phyloP scores from a whole-genome alignment of 2,329 filamentous ascomycete genomes.

The Fusarium tupiense region DNA sequence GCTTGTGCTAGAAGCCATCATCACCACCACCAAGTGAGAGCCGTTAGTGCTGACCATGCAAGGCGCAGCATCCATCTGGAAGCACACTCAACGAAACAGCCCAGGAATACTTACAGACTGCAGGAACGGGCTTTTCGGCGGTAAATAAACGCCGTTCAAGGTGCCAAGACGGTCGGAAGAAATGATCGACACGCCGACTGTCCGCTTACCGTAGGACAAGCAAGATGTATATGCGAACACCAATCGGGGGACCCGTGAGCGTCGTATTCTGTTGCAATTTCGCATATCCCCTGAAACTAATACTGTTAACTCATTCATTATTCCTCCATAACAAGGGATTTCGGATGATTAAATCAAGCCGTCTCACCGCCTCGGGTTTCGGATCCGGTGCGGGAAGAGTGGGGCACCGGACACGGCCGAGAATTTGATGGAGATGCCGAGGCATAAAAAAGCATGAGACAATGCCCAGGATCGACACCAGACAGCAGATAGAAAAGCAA shows the following conservation, averaged over 20 bases:
- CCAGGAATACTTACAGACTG: not conserved
- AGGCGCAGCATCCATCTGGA: not conserved
- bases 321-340: not conserved
- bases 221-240: not conserved
- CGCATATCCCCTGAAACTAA: not conserved
- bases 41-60: not conserved
- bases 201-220: not conserved
- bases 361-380: conserved; percentile 2
- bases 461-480: not conserved
- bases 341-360: conserved; percentile 4
- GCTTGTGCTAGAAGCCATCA: not conserved
- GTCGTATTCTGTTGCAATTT: not conserved
- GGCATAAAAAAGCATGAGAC: not conserved
- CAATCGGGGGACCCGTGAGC: not conserved
- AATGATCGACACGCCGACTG: not conserved
- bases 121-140: conserved; percentile 1
- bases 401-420: not conserved
- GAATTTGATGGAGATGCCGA: not conserved
- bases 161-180: not conserved
- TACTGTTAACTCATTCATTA: not conserved
- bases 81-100: not conserved
- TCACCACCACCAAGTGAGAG: not conserved
- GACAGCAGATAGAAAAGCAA: not conserved
- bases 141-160: not conserved
- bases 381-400: not conserved